Conservation (phyloP, 495 filamentous ascomycete genomes). For the Cenococcum geophilum region DNA sequence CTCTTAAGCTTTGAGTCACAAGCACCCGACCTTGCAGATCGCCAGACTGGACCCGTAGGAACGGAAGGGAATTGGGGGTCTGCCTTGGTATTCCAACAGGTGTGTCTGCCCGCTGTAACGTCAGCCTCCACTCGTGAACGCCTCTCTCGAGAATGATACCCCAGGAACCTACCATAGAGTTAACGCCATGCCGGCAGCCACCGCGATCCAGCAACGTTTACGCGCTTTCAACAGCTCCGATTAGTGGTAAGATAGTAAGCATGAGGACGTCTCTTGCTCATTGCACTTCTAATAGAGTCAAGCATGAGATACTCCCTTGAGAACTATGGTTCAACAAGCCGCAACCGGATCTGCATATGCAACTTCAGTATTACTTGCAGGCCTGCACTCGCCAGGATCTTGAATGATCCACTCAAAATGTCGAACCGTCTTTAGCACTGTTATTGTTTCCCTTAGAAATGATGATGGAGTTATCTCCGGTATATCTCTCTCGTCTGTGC, state of each 20-base stretch:
- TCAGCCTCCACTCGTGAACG: neutral
- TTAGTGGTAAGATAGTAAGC: neutral
- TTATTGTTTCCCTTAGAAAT: too few species aligned
- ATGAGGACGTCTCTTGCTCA: neutral
- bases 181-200: neutral
- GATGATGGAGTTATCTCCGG: too few species aligned
- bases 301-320: neutral
- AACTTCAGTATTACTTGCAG: neutral
- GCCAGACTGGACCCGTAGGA: neutral
- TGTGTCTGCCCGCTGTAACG: neutral
- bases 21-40: neutral
- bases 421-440: too few species aligned
- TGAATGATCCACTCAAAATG: too few species aligned
- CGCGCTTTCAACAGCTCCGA: neutral
- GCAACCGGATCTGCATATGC: constrained; percentile 2
- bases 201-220: neutral
- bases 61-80: neutral
- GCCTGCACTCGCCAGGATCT: neutral
- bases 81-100: neutral
- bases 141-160: constrained; percentile 1
- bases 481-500: too few species aligned
- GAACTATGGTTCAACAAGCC: neutral
- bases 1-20: neutral
- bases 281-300: neutral
- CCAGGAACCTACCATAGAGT: neutral